Evolutionary conservation across 805 yeast species (phyloP).

Genomic region (Wickerhamiella sorbophila): DNA sequence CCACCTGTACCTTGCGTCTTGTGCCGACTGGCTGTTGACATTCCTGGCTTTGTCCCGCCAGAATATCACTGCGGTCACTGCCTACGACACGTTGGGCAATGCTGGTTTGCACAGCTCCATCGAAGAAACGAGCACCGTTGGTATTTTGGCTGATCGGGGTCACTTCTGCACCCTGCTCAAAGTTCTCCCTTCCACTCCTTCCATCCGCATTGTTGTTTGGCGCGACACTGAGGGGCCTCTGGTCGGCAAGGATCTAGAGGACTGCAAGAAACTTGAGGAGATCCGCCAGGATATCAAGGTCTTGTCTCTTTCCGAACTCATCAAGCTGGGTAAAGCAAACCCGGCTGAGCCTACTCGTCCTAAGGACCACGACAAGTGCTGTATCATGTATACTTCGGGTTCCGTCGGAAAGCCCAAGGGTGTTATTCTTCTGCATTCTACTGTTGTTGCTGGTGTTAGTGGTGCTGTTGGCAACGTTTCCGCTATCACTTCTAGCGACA

Average conservation of each 20-base stretch:
- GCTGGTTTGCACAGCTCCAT: conserved; percentile 60
- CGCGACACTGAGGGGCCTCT: conserved; percentile 35
- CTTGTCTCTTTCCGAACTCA: conserved; percentile 47
- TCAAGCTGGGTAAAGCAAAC: conserved; percentile 45
- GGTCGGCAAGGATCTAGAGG: conserved; percentile 41
- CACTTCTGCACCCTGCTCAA: conserved; percentile 50
- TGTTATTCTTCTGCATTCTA: conserved; percentile 51
- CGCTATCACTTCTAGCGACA: conserved; percentile 42
- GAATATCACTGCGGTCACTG: conserved; percentile 78
- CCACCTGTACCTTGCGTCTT: conserved; percentile 80
- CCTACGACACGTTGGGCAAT: conserved; percentile 37
- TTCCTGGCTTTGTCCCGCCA: conserved; percentile 69
- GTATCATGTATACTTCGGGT: conserved; percentile 82
- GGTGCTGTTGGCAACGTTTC: conserved; percentile 61
- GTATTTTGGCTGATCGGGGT: conserved; percentile 71
- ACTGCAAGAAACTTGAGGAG: conserved; percentile 38
- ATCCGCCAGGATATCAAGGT: conserved; percentile 61
- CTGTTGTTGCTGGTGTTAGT: conserved; percentile 70
- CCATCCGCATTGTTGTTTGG: conserved; percentile 58
- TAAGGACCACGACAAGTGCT: conserved; percentile 43
- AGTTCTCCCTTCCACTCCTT: conserved; percentile 48
- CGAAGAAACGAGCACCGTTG: conserved; percentile 63
- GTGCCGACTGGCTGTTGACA: conserved; percentile 81
- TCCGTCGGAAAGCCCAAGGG: conserved; percentile 81
- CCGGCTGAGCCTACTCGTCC: conserved; percentile 34